Percentiles rank a stretch among this genome's conserved stretches.
Conservation (phyloP, 2,329 filamentous ascomycete species). For the Botrytis medusae region DNA sequence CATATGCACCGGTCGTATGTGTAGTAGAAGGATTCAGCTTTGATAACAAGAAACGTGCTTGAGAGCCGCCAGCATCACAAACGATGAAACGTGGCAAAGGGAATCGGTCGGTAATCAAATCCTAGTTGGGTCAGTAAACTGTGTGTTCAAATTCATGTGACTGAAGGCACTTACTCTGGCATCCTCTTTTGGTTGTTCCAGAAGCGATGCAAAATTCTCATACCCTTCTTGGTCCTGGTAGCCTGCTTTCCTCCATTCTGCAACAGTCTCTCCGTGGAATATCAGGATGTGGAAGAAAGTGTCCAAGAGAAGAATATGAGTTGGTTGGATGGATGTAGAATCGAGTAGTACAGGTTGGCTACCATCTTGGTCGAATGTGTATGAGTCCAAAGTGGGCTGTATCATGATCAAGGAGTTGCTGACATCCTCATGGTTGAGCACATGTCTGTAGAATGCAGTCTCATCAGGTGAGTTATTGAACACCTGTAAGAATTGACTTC, state of each 20-base stretch:
- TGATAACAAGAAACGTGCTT: constrained; percentile 92
- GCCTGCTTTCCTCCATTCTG: constrained; percentile 95
- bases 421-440: constrained; percentile 95
- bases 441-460: constrained; percentile 97
- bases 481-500: constrained; percentile 96
- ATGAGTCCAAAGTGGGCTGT: constrained; percentile 94
- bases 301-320: constrained; percentile 90
- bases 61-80: constrained; percentile 96
- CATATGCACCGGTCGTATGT: constrained; percentile 89
- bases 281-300: constrained; percentile 99
- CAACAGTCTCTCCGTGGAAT: constrained; percentile 97
- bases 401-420: constrained; percentile 98
- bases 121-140: constrained; percentile 51
- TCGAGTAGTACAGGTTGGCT: constrained; percentile 92
- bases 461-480: constrained; percentile 99
- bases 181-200: constrained; percentile 95
- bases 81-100: constrained; percentile 98
- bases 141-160: constrained; percentile 11
- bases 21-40: constrained; percentile 98
- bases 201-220: constrained; percentile 85
- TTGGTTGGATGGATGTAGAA: constrained; percentile 92
- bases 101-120: constrained; percentile 95
- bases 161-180: constrained; percentile 65
- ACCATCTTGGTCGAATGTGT: constrained; percentile 94
- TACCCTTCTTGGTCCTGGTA: constrained; percentile 99